A percentile compares a stretch with the other conserved stretches of the same genome.
Evolutionary conservation across 768 basidiomycete genomes (phyloP).

Genomic region (Xanthoconium stramineum): DNA sequence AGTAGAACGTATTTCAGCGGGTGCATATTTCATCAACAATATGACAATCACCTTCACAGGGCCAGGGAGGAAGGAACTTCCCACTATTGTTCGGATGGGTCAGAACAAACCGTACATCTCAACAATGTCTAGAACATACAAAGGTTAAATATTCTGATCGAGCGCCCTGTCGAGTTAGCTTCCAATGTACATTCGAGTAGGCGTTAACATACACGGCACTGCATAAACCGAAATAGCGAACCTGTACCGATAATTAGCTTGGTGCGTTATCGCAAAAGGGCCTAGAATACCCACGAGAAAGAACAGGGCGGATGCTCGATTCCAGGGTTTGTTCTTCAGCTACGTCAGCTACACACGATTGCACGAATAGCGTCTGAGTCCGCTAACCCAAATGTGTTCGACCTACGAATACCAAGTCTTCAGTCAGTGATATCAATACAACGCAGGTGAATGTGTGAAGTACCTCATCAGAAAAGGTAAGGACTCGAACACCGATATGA

Average conservation of each 20-base stretch:
- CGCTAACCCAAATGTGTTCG: not conserved
- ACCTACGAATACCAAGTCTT: not conserved
- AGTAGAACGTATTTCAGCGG: not conserved
- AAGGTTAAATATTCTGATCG: not conserved
- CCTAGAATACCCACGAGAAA: not conserved
- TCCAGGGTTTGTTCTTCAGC: not conserved
- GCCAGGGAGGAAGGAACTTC: slow-evolving; percentile 9
- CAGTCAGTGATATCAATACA: not conserved
- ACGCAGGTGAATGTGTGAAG: not conserved
- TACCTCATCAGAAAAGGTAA: slow-evolving; percentile 9
- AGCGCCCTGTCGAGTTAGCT: not conserved
- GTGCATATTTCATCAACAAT: too few species aligned
- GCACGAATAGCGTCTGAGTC: too few species aligned
- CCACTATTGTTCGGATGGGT: slow-evolving; percentile 1
- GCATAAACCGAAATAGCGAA: slow-evolving; percentile 12
- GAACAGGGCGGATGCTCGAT: not conserved
- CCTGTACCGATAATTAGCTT: not conserved
- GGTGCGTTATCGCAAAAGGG: not conserved
- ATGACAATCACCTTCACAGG: slow-evolving; percentile 2
- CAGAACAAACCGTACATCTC: not conserved
- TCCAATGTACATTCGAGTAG: not conserved
- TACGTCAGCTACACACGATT: not conserved
- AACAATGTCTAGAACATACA: not conserved
- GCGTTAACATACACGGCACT: not conserved
- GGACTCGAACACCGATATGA: not conserved